Conservation (phyloP, 1,139 yeast genomes). For the Scheffersomyces parashehatae region DNA sequence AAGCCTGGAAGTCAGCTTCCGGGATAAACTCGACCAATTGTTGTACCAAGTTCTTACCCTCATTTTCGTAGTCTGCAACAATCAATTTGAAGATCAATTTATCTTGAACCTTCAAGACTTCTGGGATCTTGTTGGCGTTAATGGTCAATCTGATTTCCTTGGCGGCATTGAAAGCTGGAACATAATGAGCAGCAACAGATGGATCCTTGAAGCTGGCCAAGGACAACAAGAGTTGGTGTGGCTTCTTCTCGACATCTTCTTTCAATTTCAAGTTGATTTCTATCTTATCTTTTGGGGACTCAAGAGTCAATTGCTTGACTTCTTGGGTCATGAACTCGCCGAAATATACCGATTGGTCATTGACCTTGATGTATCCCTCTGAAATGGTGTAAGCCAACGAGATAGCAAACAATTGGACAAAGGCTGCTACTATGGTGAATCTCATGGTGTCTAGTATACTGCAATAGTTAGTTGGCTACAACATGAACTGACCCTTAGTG, state of each 20-base stretch:
- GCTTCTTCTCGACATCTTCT: conserved; percentile 14
- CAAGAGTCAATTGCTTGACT: conserved; percentile 31
- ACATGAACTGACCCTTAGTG: neutral
- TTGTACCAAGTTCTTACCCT: conserved; percentile 23
- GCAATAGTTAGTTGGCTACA: neutral
- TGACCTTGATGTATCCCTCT: conserved; percentile 31
- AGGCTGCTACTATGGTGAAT: conserved; percentile 11
- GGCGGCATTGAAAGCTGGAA: conserved; percentile 14
- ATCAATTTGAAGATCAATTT: conserved; percentile 34
- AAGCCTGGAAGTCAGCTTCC: conserved; percentile 25
- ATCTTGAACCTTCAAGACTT: conserved; percentile 36
- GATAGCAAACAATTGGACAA: conserved; percentile 12
- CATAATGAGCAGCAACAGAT: conserved; percentile 16
- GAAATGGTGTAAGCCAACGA: conserved; percentile 27
- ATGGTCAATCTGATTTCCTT: conserved; percentile 26
- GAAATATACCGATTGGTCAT: conserved; percentile 23
- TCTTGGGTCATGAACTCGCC: conserved; percentile 42
- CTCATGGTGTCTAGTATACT: conserved; percentile 9
- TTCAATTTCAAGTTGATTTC: conserved; percentile 30
- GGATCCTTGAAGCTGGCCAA: conserved; percentile 18
- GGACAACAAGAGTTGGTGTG: conserved; percentile 21
- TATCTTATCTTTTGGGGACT: conserved; percentile 33
- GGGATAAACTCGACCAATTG: conserved; percentile 37
- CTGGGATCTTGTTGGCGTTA: conserved; percentile 36
- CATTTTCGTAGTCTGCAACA: conserved; percentile 25